phyloP scores from a whole-genome alignment of 2,329 filamentous ascomycete species.

The Penicillium sp. region DNA sequence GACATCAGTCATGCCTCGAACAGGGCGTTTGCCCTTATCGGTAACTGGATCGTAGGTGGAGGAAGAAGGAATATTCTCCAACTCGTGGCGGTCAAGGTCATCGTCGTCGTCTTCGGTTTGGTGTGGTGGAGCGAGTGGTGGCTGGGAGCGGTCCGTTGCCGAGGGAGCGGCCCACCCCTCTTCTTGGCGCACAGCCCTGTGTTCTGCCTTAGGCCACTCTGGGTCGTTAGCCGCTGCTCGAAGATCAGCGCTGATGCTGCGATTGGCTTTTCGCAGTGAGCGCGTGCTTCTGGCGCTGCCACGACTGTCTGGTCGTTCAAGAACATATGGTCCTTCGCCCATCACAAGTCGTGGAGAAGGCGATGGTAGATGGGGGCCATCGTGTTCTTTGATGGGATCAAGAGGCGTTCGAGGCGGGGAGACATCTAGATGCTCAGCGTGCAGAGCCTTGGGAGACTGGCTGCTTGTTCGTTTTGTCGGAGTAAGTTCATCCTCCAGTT shows the following conservation, averaged over 20 bases:
- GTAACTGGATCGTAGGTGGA: slow-evolving; percentile 69
- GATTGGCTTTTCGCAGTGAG: slow-evolving; percentile 66
- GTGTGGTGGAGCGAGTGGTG: slow-evolving; percentile 11
- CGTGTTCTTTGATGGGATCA: slow-evolving; percentile 51
- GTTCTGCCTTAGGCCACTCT: background rate
- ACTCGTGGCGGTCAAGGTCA: slow-evolving; percentile 22
- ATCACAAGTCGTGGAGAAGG: slow-evolving; percentile 25
- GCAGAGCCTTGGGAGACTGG: slow-evolving; percentile 17
- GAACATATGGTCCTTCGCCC: slow-evolving; percentile 21
- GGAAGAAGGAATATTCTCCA: slow-evolving; percentile 44
- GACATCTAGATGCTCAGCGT: slow-evolving; percentile 22
- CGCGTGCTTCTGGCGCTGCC: slow-evolving; percentile 54
- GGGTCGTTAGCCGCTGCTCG: slow-evolving; percentile 35
- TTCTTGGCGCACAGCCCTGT: slow-evolving; percentile 8
- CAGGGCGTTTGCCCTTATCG: slow-evolving; percentile 80
- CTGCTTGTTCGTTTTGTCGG: slow-evolving; percentile 11
- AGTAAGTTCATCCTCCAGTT: slow-evolving; percentile 25
- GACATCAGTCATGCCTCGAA: slow-evolving; percentile 86
- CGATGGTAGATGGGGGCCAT: slow-evolving; percentile 13
- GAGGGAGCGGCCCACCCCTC: slow-evolving; percentile 9
- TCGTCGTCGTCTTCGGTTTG: background rate
- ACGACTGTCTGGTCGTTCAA: slow-evolving; percentile 37
- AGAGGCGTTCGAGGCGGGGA: slow-evolving; percentile 38
- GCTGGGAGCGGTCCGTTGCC: slow-evolving; percentile 20
- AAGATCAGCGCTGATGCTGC: slow-evolving; percentile 70